A percentile compares a stretch with the other conserved stretches of the same genome.
Conservation (phyloP, 257 asterid species). For the Avicennia marina region DNA sequence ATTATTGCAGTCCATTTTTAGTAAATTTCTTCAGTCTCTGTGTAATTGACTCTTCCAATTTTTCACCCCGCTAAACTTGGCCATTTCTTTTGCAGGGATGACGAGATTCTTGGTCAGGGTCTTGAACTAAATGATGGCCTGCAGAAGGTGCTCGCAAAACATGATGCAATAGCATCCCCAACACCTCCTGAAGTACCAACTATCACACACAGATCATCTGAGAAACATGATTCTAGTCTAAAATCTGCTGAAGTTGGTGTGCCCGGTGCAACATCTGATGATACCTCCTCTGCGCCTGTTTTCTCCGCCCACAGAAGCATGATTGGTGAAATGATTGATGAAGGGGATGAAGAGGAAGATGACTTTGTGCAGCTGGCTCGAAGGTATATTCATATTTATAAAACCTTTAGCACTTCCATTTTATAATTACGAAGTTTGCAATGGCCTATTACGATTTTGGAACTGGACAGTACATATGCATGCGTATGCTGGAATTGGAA, state of each 20-base stretch:
- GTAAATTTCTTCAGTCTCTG: too few species aligned
- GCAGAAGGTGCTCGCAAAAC: conserved; percentile 62
- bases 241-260: conserved; percentile 21
- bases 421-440: too few species aligned
- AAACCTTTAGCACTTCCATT: not conserved
- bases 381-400: conserved; percentile 39
- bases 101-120: conserved; percentile 77
- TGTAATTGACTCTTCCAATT: not conserved
- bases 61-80: not conserved
- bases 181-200: conserved; percentile 35
- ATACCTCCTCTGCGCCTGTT: conserved; percentile 35
- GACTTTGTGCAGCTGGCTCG: conserved; percentile 89
- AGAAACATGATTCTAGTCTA: conserved; percentile 23
- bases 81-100: conserved; percentile 43
- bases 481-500: too few species aligned
- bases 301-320: conserved; percentile 21
- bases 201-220: conserved; percentile 21
- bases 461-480: too few species aligned
- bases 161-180: conserved; percentile 71
- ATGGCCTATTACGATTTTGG: too few species aligned
- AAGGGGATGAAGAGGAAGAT: conserved; percentile 86
- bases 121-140: conserved; percentile 76
- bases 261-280: conserved; percentile 18
- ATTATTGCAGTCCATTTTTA: too few species aligned
- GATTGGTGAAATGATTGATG: conserved; percentile 34